Conservation (phyloP, 2,329 filamentous ascomycete genomes). For the Arachnomyces sp. region DNA sequence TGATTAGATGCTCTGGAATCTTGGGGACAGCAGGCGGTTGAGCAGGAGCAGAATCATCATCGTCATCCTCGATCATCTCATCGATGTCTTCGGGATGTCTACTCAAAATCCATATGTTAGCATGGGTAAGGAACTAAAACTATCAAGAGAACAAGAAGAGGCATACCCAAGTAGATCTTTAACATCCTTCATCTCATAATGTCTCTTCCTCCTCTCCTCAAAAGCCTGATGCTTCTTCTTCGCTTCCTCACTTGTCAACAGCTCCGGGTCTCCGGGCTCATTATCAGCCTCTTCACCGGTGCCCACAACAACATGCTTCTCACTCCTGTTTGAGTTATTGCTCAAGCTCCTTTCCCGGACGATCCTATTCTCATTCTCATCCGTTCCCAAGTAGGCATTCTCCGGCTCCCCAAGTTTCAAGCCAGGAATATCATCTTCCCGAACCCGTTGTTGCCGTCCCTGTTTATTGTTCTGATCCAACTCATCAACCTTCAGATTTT, state of each 20-base stretch:
- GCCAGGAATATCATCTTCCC: conserved; percentile 78
- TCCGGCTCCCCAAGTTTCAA: conserved; percentile 91
- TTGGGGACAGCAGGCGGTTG: conserved; percentile 25
- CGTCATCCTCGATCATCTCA: conserved; percentile 54
- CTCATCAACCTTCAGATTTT: conserved; percentile 63
- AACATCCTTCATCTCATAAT: conserved; percentile 98
- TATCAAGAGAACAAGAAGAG: conserved; percentile 3
- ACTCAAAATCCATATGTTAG: conserved; percentile 3
- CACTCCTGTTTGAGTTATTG: conserved; percentile 35
- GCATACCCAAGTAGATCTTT: conserved; percentile 73
- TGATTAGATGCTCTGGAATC: conserved; percentile 25
- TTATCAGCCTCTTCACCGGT: conserved; percentile 25
- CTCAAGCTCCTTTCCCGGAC: conserved; percentile 32
- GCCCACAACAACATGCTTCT: conserved; percentile 79
- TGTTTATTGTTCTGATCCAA: conserved; percentile 45
- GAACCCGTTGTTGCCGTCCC: conserved; percentile 33
- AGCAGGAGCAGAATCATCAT: conserved; percentile 31
- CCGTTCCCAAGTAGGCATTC: conserved; percentile 48
- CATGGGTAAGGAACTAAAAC: conserved; percentile 6
- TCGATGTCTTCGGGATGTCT: conserved; percentile 59
- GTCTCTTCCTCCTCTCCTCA: conserved; percentile 84
- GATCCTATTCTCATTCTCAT: conserved; percentile 34
- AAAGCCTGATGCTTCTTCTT: conserved; percentile 86
- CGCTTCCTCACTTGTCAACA: conserved; percentile 61
- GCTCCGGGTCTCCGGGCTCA: conserved; percentile 31